A percentile compares a stretch with the other conserved stretches of the same genome.
These are phyloP conservation scores for Phaeosphaeria sp. DNA, from an alignment of 2,329 filamentous ascomycete genomes.

Conservation along the genomic window DNA sequence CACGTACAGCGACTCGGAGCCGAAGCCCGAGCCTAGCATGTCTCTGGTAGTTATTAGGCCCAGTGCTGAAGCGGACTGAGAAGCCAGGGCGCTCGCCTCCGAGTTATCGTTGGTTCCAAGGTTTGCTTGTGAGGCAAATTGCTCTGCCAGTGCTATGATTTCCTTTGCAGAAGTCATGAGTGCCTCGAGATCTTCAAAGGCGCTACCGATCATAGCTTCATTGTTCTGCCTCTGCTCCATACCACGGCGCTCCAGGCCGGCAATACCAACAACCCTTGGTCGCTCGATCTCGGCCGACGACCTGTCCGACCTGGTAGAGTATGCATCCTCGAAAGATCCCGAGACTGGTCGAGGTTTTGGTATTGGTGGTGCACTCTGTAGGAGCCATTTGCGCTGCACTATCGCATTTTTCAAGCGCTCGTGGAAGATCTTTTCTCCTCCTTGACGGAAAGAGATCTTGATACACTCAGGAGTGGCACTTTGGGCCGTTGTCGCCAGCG, in stretches of 20 bases:
- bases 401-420: constrained; percentile 88
- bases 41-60: constrained; percentile 95
- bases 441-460: constrained; percentile 89
- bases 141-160: constrained; percentile 90
- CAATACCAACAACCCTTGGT: constrained; percentile 80
- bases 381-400: constrained; percentile 93
- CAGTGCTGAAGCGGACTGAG: constrained; percentile 82
- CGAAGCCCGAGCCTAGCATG: constrained; percentile 78
- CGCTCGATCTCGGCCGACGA: constrained; percentile 30
- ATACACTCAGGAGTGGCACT: constrained; percentile 75
- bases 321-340: constrained; percentile 38
- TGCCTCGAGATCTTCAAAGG: constrained; percentile 95
- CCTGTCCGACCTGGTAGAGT: constrained; percentile 27
- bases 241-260: constrained; percentile 86
- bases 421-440: constrained; percentile 88
- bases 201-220: constrained; percentile 87
- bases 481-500: constrained; percentile 58
- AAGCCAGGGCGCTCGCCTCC: constrained; percentile 77
- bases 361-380: constrained; percentile 86
- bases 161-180: constrained; percentile 98
- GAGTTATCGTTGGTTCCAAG: constrained; percentile 63
- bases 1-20: constrained; percentile 83
- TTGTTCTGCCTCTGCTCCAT: constrained; percentile 89
- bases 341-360: constrained; percentile 65
- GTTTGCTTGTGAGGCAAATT: constrained; percentile 74